These are phyloP conservation scores for Pelargonium australe DNA, from an alignment of 441 rosid genomes.

Conservation along the genomic window DNA sequence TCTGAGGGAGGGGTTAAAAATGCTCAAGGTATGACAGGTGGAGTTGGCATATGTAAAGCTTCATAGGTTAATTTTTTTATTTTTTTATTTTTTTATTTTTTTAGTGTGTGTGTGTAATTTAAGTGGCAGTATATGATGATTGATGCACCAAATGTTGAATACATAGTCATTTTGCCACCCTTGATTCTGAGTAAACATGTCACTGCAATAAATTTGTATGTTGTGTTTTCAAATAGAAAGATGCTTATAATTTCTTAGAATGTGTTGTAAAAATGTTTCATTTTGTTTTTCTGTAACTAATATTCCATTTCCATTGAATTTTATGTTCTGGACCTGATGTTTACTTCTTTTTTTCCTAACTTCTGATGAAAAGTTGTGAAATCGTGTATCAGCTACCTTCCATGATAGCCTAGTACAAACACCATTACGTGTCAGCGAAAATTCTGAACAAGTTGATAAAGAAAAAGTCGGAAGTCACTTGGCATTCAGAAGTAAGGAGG, in stretches of 20 bases:
- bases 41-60: too few relatives aligned
- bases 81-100: too few relatives aligned
- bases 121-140: too few relatives aligned
- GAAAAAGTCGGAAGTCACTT: slow-evolving; percentile 19
- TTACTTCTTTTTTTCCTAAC: not conserved
- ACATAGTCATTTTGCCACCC: not conserved
- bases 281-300: not conserved
- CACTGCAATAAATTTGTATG: not conserved
- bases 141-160: too few relatives aligned
- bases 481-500: slow-evolving; percentile 21
- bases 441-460: slow-evolving; percentile 15
- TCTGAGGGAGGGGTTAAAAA: too few relatives aligned
- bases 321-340: not conserved
- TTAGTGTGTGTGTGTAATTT: too few relatives aligned
- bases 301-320: not conserved
- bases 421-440: slow-evolving; percentile 20
- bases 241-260: not conserved
- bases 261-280: not conserved
- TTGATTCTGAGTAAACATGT: not conserved
- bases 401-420: slow-evolving; percentile 21
- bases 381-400: slow-evolving; percentile 16
- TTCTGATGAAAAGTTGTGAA: slow-evolving; percentile 30
- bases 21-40: too few relatives aligned
- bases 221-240: not conserved
- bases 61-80: too few relatives aligned